A percentile compares a stretch with the other conserved stretches of the same genome.
These are phyloP conservation scores for Vairimorpha apis DNA, from an alignment of 371 early-diverging fungal genomes.

Conservation along the genomic window DNA sequence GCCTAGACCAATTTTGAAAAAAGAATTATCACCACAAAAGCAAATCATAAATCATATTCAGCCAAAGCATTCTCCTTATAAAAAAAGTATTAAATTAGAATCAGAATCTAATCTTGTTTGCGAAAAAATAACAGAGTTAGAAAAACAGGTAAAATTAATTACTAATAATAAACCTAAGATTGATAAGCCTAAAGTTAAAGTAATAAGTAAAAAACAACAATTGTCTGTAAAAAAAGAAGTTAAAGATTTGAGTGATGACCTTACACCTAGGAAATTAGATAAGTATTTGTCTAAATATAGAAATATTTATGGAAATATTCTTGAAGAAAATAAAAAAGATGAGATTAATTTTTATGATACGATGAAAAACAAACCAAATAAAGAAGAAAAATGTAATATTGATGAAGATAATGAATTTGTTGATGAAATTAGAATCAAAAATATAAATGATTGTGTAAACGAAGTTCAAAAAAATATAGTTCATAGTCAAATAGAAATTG, in stretches of 20 bases:
- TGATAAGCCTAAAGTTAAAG: not conserved
- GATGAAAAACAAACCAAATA: too few species aligned
- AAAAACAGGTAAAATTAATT: conserved; percentile 13
- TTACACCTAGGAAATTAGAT: conserved; percentile 42
- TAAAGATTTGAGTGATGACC: conserved; percentile 31
- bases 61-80: not conserved
- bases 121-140: conserved; percentile 25
- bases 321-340: not conserved
- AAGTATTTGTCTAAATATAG: conserved; percentile 38
- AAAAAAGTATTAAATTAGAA: not conserved
- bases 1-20: not conserved
- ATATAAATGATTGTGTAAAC: not conserved
- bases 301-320: conserved; percentile 21
- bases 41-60: too few species aligned
- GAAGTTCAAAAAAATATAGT: not conserved
- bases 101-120: not conserved
- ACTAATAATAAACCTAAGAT: not conserved
- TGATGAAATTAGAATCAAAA: not conserved
- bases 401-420: not conserved
- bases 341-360: too few species aligned
- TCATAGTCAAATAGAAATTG: not conserved
- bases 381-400: not conserved
- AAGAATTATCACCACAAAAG: not conserved
- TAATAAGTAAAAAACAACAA: not conserved
- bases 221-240: not conserved